Evolutionary conservation across 768 basidiomycete genomes (phyloP).

Genomic region (Naganishia onofrii): DNA sequence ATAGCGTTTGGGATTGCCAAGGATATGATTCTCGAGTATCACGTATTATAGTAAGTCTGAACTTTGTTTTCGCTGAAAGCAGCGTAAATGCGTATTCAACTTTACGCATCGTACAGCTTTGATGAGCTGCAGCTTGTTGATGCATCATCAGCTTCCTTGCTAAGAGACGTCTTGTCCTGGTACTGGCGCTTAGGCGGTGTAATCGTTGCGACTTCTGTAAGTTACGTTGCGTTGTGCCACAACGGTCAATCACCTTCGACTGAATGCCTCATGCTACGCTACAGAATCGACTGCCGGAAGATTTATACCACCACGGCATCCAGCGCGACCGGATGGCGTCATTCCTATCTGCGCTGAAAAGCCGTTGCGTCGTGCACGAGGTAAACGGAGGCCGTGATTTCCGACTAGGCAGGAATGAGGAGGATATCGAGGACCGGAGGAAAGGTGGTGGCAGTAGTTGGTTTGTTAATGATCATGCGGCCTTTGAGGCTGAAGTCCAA

Average conservation of each 20-base stretch:
- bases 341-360: slow-evolving; percentile 61
- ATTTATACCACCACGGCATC: slow-evolving; percentile 62
- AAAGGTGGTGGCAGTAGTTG: slow-evolving; percentile 31
- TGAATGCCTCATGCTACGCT: slow-evolving; percentile 32
- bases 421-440: slow-evolving; percentile 34
- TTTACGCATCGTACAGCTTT: slow-evolving; percentile 48
- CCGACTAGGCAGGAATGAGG: slow-evolving; percentile 46
- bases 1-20: slow-evolving; percentile 50
- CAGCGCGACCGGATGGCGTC: slow-evolving; percentile 61
- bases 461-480: slow-evolving; percentile 37
- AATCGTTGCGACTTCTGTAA: slow-evolving; percentile 53
- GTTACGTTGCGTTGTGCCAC: slow-evolving; percentile 12
- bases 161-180: slow-evolving; percentile 59
- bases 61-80: slow-evolving; percentile 28
- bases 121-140: slow-evolving; percentile 65
- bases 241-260: neutral
- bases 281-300: slow-evolving; percentile 60
- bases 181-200: slow-evolving; percentile 66
- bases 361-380: slow-evolving; percentile 58
- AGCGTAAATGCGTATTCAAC: no score
- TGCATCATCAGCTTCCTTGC: slow-evolving; percentile 58
- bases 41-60: slow-evolving; percentile 47
- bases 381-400: slow-evolving; percentile 58
- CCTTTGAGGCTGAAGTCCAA: slow-evolving; percentile 29
- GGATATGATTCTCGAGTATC: slow-evolving; percentile 50